Percentiles rank a stretch among this genome's conserved stretches.
These are phyloP conservation scores for Saksenaea vasiformis DNA, from an alignment of 371 early-diverging fungal species.

Conservation along the genomic window DNA sequence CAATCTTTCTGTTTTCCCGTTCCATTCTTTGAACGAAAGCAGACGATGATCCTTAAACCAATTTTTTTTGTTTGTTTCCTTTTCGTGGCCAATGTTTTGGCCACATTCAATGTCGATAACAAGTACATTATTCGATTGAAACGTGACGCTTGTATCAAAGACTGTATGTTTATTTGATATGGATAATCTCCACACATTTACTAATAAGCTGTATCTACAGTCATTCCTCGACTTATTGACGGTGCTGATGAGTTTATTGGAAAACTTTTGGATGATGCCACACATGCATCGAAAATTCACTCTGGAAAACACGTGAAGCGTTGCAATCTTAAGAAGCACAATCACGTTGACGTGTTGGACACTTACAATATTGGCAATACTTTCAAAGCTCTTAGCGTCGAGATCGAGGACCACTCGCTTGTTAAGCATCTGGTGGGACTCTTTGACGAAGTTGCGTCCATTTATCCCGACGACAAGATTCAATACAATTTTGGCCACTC, in stretches of 20 bases:
- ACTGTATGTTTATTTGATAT: slow-evolving; percentile 22
- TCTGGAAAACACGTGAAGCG: slow-evolving; percentile 6
- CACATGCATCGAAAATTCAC: slow-evolving; percentile 9
- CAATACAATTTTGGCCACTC: slow-evolving; percentile 34
- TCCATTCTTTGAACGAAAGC: background rate
- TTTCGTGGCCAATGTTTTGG: background rate
- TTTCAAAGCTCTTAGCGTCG: slow-evolving; percentile 38
- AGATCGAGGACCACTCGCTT: slow-evolving; percentile 28
- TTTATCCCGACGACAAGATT: slow-evolving; percentile 42
- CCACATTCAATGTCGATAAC: slow-evolving; percentile 18
- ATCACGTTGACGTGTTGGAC: slow-evolving; percentile 30
- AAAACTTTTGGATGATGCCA: slow-evolving; percentile 10
- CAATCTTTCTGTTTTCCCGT: background rate
- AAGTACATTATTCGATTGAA: slow-evolving; percentile 40
- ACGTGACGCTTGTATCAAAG: slow-evolving; percentile 24
- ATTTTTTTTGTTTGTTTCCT: background rate
- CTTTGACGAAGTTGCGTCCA: slow-evolving; percentile 30
- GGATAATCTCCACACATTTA: background rate
- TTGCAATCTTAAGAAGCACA: slow-evolving; percentile 14
- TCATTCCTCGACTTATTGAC: slow-evolving; percentile 23
- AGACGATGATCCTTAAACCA: slow-evolving; percentile 5
- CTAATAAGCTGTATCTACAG: background rate
- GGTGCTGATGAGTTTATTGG: slow-evolving; percentile 23
- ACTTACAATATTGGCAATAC: slow-evolving; percentile 28
- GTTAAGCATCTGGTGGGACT: slow-evolving; percentile 8